Evolutionary conservation across 345 rosid species (phyloP), one percentile per base, ranked within the genome.

Genomic region (Corchorus olitorius): DNA sequence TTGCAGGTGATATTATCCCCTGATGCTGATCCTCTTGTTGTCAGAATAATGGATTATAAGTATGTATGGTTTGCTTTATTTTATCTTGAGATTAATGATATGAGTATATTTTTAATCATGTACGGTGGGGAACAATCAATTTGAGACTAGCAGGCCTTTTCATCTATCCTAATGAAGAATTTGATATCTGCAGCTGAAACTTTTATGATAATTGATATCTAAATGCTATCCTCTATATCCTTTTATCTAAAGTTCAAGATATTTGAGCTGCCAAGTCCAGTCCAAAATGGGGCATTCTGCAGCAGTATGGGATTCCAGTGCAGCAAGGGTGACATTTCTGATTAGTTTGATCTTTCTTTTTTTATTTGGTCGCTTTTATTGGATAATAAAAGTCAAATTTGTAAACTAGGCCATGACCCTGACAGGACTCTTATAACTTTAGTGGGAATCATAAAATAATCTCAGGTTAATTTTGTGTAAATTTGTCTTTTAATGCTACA

Each of bases 41-140:
- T 93, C 80, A 88, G 89, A 88, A 93, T 91, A 83, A 93, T 92
- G 97, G 97, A 96, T 77, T 96, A 88, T 83, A 91, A 82, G 99
- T 89, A 86, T 27, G 27, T 27, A 27, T 67, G 81, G 34, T 34
- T n/a, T 73, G 33, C 33, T 46, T 73, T 60, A 65, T 65, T 15
- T 17, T 65, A 15, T 39, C 56, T 61, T 61, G 19, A 27, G 58
- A 61, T 16, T 39, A 55, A 54, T 53, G 22, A 70, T 20, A 20
- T 65, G 53, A 15, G 13, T 27, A 41, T 65, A 53, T 35, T 70
- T 10, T 53, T 4, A n/a, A 52, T 35, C n/a, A 53, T 35, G 41
- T 14, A 34, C 16, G 58, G 16, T 52, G 46, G 48, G n/a, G 72
- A 16, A 17, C 17, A 9, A 34, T 52, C 49, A 22, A 34, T 46